phyloP scores from a whole-genome alignment of 805 yeast species.

The Starmerella scarabaei region DNA sequence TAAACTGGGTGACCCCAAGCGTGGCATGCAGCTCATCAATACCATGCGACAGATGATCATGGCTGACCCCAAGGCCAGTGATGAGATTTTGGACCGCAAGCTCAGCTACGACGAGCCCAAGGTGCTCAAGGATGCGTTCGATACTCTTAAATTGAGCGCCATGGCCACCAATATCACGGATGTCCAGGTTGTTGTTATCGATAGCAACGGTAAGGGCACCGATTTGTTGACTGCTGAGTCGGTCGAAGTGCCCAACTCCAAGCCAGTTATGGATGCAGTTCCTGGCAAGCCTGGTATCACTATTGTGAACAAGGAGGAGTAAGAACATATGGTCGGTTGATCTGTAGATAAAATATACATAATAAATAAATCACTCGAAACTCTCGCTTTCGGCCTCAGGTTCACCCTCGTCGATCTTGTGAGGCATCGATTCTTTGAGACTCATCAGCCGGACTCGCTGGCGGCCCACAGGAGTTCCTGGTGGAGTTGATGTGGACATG shows the following conservation, averaged over 20 bases:
- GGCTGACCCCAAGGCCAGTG: conserved; percentile 36
- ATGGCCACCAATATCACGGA: conserved; percentile 43
- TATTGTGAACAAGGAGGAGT: conserved; percentile 42
- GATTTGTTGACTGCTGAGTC: conserved; percentile 57
- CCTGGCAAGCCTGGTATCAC: conserved; percentile 90
- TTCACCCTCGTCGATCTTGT: conserved; percentile 16
- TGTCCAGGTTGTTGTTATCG: conserved; percentile 48
- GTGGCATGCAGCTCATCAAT: conserved; percentile 95
- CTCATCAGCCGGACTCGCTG: conserved; percentile 9
- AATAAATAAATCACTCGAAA: neutral
- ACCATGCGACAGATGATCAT: conserved; percentile 68
- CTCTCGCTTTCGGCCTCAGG: conserved; percentile 4
- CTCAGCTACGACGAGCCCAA: conserved; percentile 66
- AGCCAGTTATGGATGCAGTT: conserved; percentile 66
- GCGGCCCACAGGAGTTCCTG: conserved; percentile 5
- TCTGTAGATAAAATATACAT: neutral
- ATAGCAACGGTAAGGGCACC: conserved; percentile 58
- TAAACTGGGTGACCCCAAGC: conserved; percentile 64
- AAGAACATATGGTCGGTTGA: neutral
- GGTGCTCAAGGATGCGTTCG: conserved; percentile 43
- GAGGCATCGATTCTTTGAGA: conserved; percentile 11
- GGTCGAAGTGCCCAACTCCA: conserved; percentile 52
- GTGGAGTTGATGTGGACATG: conserved; percentile 10
- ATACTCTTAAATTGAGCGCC: conserved; percentile 50
- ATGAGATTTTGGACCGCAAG: conserved; percentile 78